Conservation (phyloP, 2,329 filamentous ascomycete genomes). For the Paramyrothecium roridum region DNA sequence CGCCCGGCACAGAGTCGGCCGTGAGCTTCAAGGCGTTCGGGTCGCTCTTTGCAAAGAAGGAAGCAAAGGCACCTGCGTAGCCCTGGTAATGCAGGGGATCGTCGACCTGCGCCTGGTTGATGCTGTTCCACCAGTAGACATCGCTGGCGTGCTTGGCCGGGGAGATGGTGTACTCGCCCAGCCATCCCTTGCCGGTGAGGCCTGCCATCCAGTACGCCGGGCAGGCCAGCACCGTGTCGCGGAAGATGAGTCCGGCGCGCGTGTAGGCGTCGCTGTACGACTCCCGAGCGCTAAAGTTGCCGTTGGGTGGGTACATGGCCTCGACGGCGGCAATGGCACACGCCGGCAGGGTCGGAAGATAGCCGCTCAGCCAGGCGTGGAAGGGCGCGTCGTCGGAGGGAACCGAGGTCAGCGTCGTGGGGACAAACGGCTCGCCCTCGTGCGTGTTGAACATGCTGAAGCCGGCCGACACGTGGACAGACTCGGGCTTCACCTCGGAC, state of each 20-base stretch:
- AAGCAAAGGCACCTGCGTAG: neutral
- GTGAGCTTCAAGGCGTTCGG: conserved; percentile 1
- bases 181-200: neutral
- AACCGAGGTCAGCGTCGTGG: neutral
- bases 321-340: neutral
- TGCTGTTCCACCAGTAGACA: neutral
- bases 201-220: neutral
- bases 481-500: neutral
- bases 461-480: neutral
- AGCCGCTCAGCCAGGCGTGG: neutral
- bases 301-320: neutral
- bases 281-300: neutral
- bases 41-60: neutral
- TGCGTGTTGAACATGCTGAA: neutral
- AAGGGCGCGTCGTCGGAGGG: neutral
- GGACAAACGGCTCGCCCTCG: conserved; percentile 1
- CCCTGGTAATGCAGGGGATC: neutral
- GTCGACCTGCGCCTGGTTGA: neutral
- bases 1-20: neutral
- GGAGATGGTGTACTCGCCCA: neutral
- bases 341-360: neutral
- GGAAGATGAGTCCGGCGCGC: neutral
- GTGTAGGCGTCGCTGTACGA: neutral
- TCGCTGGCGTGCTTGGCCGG: conserved; percentile 1
- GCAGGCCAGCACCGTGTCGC: neutral